phyloP scores from a whole-genome alignment of 1,284 basidiomycete genomes.

The Apiotrichum mycotoxinovorans region DNA sequence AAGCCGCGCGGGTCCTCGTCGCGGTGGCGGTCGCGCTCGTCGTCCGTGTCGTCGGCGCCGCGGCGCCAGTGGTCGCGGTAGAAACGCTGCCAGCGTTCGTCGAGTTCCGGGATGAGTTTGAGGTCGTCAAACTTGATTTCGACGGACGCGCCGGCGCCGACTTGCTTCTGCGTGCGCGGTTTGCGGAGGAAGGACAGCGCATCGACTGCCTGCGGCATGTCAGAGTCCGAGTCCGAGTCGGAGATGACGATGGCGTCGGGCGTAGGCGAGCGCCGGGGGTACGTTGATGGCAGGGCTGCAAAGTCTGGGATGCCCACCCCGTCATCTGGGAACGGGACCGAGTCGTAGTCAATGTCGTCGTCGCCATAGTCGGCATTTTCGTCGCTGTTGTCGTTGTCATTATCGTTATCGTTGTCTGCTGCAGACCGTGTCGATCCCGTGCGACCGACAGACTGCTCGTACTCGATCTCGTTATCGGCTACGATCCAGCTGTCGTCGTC shows the following conservation, averaged over 20 bases:
- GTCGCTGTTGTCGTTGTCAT: conserved; percentile 5
- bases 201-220: not conserved
- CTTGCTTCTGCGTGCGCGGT: no score
- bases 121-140: conserved; percentile 8
- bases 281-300: conserved; percentile 5
- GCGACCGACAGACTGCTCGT: no score
- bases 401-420: no score
- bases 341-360: not conserved
- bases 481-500: not conserved
- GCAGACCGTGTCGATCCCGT: no score
- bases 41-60: conserved; percentile 22
- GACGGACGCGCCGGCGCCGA: not conserved
- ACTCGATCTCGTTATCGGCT: not conserved
- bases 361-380: conserved; percentile 1
- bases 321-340: conserved; percentile 1
- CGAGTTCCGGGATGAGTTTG: conserved; percentile 24
- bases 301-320: conserved; percentile 13
- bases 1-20: conserved; percentile 1
- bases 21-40: not conserved
- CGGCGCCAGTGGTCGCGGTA: conserved; percentile 39
- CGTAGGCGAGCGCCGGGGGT: not conserved
- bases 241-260: not conserved
- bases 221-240: not conserved
- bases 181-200: not conserved
- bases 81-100: conserved; percentile 24